Percentiles rank a stretch among this genome's conserved stretches.
These are phyloP conservation scores for Pueraria montana DNA, from an alignment of 306 rosid species.

Conservation along the genomic window DNA sequence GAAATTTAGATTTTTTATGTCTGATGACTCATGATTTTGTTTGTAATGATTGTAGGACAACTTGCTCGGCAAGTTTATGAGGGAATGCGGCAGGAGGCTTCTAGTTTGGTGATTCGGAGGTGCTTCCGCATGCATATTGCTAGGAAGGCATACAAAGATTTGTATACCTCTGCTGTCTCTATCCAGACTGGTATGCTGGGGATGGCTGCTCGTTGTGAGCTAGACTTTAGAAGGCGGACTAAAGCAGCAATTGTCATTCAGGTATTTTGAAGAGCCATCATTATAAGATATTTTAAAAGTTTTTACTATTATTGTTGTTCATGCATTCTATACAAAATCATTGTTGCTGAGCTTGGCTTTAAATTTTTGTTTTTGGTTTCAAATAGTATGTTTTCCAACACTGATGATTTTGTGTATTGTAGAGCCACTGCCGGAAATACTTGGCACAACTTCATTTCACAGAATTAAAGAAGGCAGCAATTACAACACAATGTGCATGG, in stretches of 20 bases:
- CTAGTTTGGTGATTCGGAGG: constrained; percentile 74
- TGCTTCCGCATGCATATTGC: constrained; percentile 75
- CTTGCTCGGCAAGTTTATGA: constrained; percentile 70
- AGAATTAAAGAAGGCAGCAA: constrained; percentile 75
- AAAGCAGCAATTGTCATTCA: constrained; percentile 83
- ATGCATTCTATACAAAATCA: constrained; percentile 26
- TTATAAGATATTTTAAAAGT: background rate
- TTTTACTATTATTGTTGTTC: constrained; percentile 23
- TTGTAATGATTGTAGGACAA: constrained; percentile 65
- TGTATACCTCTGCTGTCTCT: constrained; percentile 65
- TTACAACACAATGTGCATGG: constrained; percentile 90
- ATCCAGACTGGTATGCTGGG: constrained; percentile 85
- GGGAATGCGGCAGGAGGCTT: constrained; percentile 71
- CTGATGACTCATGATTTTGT: no score
- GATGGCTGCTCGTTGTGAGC: constrained; percentile 77
- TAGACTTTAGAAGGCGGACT: constrained; percentile 71
- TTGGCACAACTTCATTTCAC: constrained; percentile 67
- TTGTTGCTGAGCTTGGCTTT: constrained; percentile 36
- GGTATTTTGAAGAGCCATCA: constrained; percentile 52
- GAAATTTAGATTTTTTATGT: constrained; percentile 17
- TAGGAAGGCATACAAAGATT: constrained; percentile 70
- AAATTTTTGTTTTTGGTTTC: constrained; percentile 43
- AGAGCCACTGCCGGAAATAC: constrained; percentile 81
- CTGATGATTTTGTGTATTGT: constrained; percentile 48
- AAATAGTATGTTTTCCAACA: constrained; percentile 23